Conservation (phyloP, 176 grass and related monocot genomes). For the Oryza officinalis region DNA sequence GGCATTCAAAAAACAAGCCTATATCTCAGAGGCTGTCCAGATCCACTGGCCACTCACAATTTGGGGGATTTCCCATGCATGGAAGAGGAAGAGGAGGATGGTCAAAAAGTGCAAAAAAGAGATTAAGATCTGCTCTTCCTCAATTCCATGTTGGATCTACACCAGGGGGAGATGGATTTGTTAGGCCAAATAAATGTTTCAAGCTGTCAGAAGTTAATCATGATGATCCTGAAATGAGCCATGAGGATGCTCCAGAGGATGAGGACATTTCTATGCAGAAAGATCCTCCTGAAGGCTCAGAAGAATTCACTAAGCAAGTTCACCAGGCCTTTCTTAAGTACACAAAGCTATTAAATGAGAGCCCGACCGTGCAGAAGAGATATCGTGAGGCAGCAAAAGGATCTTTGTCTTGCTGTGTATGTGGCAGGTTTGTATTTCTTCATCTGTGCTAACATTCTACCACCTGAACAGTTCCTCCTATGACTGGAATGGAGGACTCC, state of each 20-base stretch:
- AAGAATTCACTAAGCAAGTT: constrained; percentile 79
- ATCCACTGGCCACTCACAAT: constrained; percentile 31
- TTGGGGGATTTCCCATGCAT: constrained; percentile 26
- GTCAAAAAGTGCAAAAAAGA: constrained; percentile 56
- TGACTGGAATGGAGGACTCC: constrained; percentile 29
- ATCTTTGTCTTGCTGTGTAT: constrained; percentile 67
- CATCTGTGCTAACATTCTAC: constrained; percentile 39
- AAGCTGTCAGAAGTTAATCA: constrained; percentile 44
- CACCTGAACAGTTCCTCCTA: constrained; percentile 38
- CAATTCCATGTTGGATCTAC: constrained; percentile 39
- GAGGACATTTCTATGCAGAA: constrained; percentile 38
- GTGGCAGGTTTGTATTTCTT: constrained; percentile 97
- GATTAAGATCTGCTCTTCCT: constrained; percentile 32
- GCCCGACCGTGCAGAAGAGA: constrained; percentile 54
- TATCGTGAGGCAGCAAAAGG: constrained; percentile 60
- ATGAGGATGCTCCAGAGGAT: constrained; percentile 47
- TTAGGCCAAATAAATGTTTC: constrained; percentile 45
- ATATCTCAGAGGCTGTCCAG: constrained; percentile 46
- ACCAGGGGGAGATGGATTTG: constrained; percentile 41
- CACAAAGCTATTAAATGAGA: constrained; percentile 67
- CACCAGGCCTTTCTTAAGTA: constrained; percentile 79
- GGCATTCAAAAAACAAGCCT: constrained; percentile 35
- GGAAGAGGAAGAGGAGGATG: constrained; percentile 53
- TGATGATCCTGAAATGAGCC: constrained; percentile 23
- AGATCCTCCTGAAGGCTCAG: constrained; percentile 77